Evolutionary conservation across 192 early-diverging fungal species (phyloP).

Genomic region (Linnemannia exigua): DNA sequence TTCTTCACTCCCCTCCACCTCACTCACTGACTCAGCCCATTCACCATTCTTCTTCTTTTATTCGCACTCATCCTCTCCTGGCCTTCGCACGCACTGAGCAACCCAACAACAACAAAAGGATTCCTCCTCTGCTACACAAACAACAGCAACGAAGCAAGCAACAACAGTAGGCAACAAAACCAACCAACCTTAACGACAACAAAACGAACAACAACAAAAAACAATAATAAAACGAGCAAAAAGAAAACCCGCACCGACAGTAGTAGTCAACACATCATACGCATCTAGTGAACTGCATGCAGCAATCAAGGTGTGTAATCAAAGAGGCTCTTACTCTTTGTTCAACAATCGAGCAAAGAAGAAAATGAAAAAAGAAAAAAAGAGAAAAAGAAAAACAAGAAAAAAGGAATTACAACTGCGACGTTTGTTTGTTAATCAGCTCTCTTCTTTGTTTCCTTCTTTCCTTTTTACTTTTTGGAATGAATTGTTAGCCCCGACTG

Average conservation of each 20-base stretch:
- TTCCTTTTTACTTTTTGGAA: neutral
- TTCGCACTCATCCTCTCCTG: neutral
- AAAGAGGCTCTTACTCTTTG: neutral
- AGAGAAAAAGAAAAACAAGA: slow-evolving; percentile 1
- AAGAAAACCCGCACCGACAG: neutral
- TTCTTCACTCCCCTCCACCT: neutral
- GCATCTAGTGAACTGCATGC: neutral
- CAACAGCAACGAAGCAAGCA: neutral
- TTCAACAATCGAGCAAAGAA: neutral
- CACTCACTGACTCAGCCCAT: neutral
- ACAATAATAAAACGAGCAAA: neutral
- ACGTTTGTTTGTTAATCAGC: neutral
- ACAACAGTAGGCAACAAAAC: neutral
- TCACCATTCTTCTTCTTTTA: neutral
- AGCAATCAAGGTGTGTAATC: neutral
- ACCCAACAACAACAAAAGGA: neutral
- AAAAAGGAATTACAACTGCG: neutral
- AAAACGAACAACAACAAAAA: neutral
- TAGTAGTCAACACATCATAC: neutral
- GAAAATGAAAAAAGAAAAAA: neutral
- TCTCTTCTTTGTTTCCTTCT: neutral
- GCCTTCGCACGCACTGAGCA: neutral
- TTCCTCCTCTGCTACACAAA: neutral
- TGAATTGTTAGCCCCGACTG: neutral
- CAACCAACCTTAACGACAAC: neutral